Evolutionary conservation across 208 protist genomes (phyloP).

Genomic region (Wallacemonas collosoma): DNA sequence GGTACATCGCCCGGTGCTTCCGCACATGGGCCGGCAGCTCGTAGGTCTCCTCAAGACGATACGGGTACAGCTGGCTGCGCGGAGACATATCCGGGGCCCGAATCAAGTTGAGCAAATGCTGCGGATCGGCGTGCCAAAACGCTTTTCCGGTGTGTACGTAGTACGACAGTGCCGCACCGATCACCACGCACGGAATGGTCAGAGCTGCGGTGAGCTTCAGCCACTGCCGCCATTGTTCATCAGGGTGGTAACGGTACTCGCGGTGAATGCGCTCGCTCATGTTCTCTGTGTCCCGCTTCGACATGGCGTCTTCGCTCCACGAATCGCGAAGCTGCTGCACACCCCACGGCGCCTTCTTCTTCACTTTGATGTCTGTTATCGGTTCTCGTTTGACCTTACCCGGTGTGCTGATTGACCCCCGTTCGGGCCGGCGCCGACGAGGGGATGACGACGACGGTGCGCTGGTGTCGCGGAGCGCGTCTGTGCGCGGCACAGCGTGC

Average conservation of each 20-base stretch:
- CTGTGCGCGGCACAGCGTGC: neutral
- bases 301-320: constrained; percentile 87
- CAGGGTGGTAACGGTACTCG: constrained; percentile 88
- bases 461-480: neutral
- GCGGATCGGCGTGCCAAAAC: constrained; percentile 70
- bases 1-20: constrained; percentile 41
- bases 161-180: constrained; percentile 45
- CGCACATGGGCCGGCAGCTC: constrained; percentile 63
- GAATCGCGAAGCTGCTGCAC: constrained; percentile 81
- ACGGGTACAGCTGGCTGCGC: constrained; percentile 65
- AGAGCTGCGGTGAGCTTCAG: constrained; percentile 54
- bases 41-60: constrained; percentile 52
- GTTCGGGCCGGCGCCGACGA: neutral
- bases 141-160: constrained; percentile 55
- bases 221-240: constrained; percentile 61
- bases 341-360: constrained; percentile 71
- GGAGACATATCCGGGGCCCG: constrained; percentile 73
- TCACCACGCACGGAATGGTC: constrained; percentile 48
- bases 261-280: constrained; percentile 81
- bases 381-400: constrained; percentile 7
- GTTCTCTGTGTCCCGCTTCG: constrained; percentile 65
- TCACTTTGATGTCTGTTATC: constrained; percentile 46
- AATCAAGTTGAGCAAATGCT: constrained; percentile 72
- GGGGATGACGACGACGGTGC: neutral
- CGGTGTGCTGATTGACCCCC: neutral